Conservation (phyloP, 2,329 filamentous ascomycete species). For the Colletotrichum limetticola region DNA sequence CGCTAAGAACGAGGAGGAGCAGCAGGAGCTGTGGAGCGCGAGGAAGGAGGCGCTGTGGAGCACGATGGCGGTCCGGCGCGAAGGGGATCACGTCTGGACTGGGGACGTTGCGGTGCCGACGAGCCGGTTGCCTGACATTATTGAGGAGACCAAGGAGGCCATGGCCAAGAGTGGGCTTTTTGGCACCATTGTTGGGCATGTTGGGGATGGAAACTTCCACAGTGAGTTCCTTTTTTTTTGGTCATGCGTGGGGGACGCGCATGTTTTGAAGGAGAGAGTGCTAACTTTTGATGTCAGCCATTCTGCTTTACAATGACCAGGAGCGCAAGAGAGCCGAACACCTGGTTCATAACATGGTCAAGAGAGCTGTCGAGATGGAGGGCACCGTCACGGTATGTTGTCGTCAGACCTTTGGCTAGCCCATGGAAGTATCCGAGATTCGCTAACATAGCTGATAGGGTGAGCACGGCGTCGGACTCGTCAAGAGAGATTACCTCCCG, state of each 20-base stretch:
- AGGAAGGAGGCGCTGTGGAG: conserved; percentile 88
- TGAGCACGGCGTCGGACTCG: conserved; percentile 85
- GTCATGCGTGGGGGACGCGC: background rate
- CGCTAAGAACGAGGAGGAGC: conserved; percentile 75
- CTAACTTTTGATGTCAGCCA: conserved; percentile 49
- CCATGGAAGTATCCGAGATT: background rate
- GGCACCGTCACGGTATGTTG: conserved; percentile 77
- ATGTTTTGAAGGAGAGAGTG: background rate
- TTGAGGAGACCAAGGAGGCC: conserved; percentile 74
- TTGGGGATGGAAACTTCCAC: conserved; percentile 85
- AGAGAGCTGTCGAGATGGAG: conserved; percentile 85
- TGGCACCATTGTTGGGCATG: conserved; percentile 73
- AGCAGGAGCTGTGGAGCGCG: conserved; percentile 83
- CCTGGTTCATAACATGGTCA: conserved; percentile 85
- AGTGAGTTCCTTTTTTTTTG: conserved; percentile 45
- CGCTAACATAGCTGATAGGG: conserved; percentile 56
- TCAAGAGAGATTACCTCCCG: conserved; percentile 85
- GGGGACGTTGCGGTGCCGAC: conserved; percentile 89
- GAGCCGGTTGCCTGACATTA: conserved; percentile 76
- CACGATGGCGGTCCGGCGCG: conserved; percentile 74
- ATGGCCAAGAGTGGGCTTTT: conserved; percentile 55
- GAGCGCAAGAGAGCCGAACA: conserved; percentile 75
- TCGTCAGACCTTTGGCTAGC: background rate
- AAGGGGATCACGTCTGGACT: conserved; percentile 82
- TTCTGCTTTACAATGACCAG: conserved; percentile 70